phyloP scores from a whole-genome alignment of 2,329 filamentous ascomycete genomes.

The Ploettnerulaceae sp. region DNA sequence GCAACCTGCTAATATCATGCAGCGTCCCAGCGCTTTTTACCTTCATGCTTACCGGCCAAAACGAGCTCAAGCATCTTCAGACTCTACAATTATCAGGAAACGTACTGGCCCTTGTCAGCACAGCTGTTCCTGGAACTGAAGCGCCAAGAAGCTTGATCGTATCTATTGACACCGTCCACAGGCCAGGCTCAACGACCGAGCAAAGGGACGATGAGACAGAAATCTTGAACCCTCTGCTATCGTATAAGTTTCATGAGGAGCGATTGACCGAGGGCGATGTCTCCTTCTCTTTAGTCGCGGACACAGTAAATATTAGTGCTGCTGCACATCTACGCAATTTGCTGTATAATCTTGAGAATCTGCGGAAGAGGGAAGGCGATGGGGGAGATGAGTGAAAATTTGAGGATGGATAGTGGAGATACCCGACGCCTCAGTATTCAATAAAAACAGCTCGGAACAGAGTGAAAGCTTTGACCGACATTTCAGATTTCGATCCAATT shows the following conservation, averaged over 20 bases:
- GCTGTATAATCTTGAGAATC: slow-evolving; percentile 34
- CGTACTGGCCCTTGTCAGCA: slow-evolving; percentile 37
- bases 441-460: background rate
- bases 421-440: too few relatives aligned
- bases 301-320: slow-evolving; percentile 14
- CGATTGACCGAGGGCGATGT: slow-evolving; percentile 4
- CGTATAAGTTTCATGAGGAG: slow-evolving; percentile 14
- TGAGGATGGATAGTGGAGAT: background rate
- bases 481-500: background rate
- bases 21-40: slow-evolving; percentile 61
- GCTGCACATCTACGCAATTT: slow-evolving; percentile 37
- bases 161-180: slow-evolving; percentile 50
- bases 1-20: background rate
- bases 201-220: slow-evolving; percentile 20
- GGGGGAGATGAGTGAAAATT: slow-evolving; percentile 19
- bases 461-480: too few relatives aligned
- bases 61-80: slow-evolving; percentile 44
- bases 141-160: slow-evolving; percentile 34
- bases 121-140: slow-evolving; percentile 23
- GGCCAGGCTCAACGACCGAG: slow-evolving; percentile 44
- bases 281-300: background rate
- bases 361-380: slow-evolving; percentile 33
- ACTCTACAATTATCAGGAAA: slow-evolving; percentile 59
- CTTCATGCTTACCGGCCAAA: slow-evolving; percentile 50
- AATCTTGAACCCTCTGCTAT: slow-evolving; percentile 11